phyloP scores from a whole-genome alignment of 768 basidiomycete genomes.

The Chalciporus sphaerocephalus region DNA sequence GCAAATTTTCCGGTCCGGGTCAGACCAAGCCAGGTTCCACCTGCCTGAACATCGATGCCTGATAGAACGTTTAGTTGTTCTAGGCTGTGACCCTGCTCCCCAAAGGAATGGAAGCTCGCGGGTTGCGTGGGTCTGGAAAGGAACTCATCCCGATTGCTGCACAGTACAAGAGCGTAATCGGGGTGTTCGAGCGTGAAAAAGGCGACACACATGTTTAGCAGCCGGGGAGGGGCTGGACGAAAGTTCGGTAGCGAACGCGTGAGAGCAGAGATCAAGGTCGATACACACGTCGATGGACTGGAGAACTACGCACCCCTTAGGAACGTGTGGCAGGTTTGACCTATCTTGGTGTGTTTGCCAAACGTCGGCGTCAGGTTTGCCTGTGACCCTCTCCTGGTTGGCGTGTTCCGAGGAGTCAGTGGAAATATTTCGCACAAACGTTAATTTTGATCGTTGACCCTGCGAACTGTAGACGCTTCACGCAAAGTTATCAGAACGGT shows the following conservation, averaged over 20 bases:
- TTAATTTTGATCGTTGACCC: not conserved
- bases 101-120: constrained; percentile 69
- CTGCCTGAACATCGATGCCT: constrained; percentile 66
- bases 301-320: not conserved
- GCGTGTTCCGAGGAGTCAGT: constrained; percentile 8
- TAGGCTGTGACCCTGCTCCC: constrained; percentile 19
- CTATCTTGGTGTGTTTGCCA: constrained; percentile 4
- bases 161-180: constrained; percentile 72
- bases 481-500: not conserved
- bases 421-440: not conserved
- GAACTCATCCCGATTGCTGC: constrained; percentile 74
- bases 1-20: constrained; percentile 62
- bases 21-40: constrained; percentile 83
- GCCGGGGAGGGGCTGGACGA: not conserved
- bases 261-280: constrained; percentile 1
- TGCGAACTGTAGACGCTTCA: not conserved
- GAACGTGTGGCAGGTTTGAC: not conserved
- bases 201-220: constrained; percentile 63
- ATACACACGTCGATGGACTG: constrained; percentile 1
- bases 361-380: constrained; percentile 2
- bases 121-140: constrained; percentile 60
- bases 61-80: constrained; percentile 50
- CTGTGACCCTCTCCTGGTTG: constrained; percentile 1
- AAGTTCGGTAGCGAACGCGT: not conserved
- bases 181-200: constrained; percentile 75